phyloP scores from a whole-genome alignment of 202 grass and related monocot species.

The Brachypodium distachyon region DNA sequence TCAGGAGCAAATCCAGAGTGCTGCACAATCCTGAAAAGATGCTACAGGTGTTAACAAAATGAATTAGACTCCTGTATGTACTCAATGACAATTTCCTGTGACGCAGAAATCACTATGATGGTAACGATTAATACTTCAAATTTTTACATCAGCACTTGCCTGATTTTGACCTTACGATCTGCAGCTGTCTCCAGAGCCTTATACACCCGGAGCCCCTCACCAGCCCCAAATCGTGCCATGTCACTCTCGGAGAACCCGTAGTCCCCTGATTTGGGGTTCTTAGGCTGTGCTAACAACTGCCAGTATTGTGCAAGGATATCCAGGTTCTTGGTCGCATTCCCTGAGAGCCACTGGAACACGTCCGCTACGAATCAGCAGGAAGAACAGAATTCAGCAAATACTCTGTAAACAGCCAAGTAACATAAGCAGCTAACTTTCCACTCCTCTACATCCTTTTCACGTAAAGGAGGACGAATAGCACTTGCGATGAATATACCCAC shows the following conservation, averaged over 20 bases:
- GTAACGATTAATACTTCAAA: neutral
- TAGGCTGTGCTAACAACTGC: slow-evolving; percentile 59
- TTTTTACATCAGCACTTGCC: slow-evolving; percentile 21
- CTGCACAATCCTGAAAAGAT: slow-evolving; percentile 72
- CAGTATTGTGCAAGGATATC: slow-evolving; percentile 87
- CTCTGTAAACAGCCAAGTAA: neutral
- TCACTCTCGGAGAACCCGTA: slow-evolving; percentile 65
- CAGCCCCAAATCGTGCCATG: slow-evolving; percentile 67
- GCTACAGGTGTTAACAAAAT: neutral
- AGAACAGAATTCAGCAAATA: neutral
- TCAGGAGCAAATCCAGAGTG: slow-evolving; percentile 76
- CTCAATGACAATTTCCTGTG: neutral
- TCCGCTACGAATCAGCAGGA: slow-evolving; percentile 30
- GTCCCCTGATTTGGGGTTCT: slow-evolving; percentile 66
- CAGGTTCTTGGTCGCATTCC: slow-evolving; percentile 61
- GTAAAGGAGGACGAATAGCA: neutral
- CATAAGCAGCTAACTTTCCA: neutral
- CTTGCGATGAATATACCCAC: neutral
- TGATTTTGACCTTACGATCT: slow-evolving; percentile 67
- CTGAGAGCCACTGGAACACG: slow-evolving; percentile 77
- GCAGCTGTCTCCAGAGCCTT: slow-evolving; percentile 57
- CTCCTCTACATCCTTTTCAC: neutral
- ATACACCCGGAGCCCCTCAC: slow-evolving; percentile 47
- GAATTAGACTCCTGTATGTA: neutral
- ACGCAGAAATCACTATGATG: neutral